Base-by-base conservation (phyloP, 2,329 filamentous ascomycete species). In the Colletotrichum sp. region DNA sequence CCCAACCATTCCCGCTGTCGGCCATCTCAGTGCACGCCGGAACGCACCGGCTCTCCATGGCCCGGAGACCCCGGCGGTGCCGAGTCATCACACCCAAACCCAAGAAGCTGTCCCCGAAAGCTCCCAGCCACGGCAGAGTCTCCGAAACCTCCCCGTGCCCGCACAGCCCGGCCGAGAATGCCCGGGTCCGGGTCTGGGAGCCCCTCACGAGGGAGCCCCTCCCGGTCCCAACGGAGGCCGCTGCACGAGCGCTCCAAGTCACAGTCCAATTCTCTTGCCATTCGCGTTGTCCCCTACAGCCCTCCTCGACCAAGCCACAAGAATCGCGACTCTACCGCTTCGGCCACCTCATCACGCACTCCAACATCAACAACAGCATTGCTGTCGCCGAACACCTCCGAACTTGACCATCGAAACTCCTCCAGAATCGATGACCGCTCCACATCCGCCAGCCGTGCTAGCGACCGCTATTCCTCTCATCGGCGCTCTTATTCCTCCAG, bases 281-380 rank as follows among this genome's bases (percentile, higher is more conserved):
- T 90, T 79, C 87, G 88, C 66, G 79, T 89, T 71, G 88, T 90
- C 66, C 87, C 88, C 25, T 89, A 89, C 78, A 86, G 87, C 27
- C 88, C 88, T 61, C 87, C 87, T 9, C 84, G 85, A 65, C 82
- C 83, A 62, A 83, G 57, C 44, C 57, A 69, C 64, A 76, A 76
- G 19, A 74, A 61, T 44, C 74, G 74, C 30, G 74, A 76, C 16
- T 76, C 74, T 6, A 74, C 74, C 29, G 74, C 71, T n/a, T 76
- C 74, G 6, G 70, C 59, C 19, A 84, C 65, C 76, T 36, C 74
- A 11, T 66, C 73, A 66, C 76, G 69, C 30, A 73, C 69, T 22
- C 69, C 69, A 32, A 77, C 73, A 22, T 69, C 66, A 19, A 73
- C 76, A 15, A 71, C 74, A 11, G 70, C 64, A 19, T 61, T 74